Percentiles rank a stretch among this genome's conserved stretches.
phyloP scores from a whole-genome alignment of 108 stramenopile genomes.

The Phaeodactylum tricornutum region DNA sequence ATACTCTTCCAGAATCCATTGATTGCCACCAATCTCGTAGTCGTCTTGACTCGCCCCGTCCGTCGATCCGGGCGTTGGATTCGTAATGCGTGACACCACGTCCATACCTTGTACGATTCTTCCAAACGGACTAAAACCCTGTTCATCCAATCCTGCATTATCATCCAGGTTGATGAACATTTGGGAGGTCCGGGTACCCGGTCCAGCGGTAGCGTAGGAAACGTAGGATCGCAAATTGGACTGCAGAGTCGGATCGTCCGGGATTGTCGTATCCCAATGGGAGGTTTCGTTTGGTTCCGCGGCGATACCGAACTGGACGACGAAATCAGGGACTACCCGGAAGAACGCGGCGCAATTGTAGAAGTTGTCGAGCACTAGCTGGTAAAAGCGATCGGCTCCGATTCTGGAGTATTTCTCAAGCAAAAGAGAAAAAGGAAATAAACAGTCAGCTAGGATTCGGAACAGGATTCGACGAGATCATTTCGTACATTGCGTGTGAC shows the following conservation, averaged over 20 bases:
- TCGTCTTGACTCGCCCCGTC: conserved; percentile 1
- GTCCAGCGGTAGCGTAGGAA: conserved; percentile 39
- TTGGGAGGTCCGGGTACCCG: conserved; percentile 46
- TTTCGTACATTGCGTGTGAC: too few species aligned
- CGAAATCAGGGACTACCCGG: conserved; percentile 56
- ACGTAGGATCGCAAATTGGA: conserved; percentile 30
- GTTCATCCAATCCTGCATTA: conserved; percentile 20
- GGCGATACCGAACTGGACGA: conserved; percentile 59
- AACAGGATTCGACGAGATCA: too few species aligned
- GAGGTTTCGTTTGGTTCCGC: conserved; percentile 24
- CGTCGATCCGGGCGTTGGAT: background rate
- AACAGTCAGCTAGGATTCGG: too few species aligned
- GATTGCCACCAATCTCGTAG: background rate
- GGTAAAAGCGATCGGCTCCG: conserved; percentile 56
- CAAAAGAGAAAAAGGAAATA: too few species aligned
- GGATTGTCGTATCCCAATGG: conserved; percentile 13
- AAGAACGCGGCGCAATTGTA: conserved; percentile 61
- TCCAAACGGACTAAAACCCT: conserved; percentile 34
- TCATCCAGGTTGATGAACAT: conserved; percentile 44
- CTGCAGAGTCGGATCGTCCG: conserved; percentile 35
- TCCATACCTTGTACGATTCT: conserved; percentile 21
- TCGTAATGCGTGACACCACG: conserved; percentile 1
- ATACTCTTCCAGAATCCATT: conserved; percentile 1
- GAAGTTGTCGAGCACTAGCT: conserved; percentile 43
- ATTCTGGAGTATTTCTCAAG: too few species aligned